A percentile compares a stretch with the other conserved stretches of the same genome.
Conservation (phyloP, 148 eudicot genomes). For the Persicaria maculosa region DNA sequence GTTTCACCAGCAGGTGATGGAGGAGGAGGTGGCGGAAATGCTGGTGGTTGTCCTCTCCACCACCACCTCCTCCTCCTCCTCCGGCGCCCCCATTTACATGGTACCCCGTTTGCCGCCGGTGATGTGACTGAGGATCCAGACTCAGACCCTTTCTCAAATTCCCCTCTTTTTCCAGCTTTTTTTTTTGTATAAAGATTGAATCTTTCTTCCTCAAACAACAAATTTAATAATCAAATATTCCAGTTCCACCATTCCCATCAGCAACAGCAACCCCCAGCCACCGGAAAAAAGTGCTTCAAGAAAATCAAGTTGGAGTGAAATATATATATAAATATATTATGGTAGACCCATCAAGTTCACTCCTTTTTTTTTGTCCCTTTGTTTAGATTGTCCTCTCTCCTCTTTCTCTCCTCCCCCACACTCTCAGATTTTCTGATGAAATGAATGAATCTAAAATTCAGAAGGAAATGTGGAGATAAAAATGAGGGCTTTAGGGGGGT, state of each 20-base stretch:
- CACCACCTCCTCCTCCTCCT: slow-evolving; percentile 9
- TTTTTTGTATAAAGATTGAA: not conserved
- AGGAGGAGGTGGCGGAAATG: slow-evolving; percentile 13
- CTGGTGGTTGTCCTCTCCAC: slow-evolving; percentile 13
- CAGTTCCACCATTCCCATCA: not conserved
- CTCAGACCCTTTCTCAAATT: slow-evolving; percentile 34
- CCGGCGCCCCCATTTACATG: slow-evolving; percentile 24
- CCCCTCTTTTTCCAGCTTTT: slow-evolving; percentile 52
- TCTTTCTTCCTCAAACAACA: too few species aligned
- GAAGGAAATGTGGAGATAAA: not conserved
- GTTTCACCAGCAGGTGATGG: slow-evolving; percentile 3
- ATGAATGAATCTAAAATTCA: not conserved
- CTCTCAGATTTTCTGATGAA: not conserved
- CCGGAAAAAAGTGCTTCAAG: too few species aligned
- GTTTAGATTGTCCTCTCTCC: too few species aligned
- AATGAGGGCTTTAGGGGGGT: too few species aligned
- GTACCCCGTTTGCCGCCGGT: slow-evolving; percentile 10
- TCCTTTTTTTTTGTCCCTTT: too few species aligned
- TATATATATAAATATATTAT: too few species aligned
- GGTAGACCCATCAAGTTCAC: not conserved
- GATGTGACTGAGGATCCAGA: slow-evolving; percentile 55
- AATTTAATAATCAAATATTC: too few species aligned
- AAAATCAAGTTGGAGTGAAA: too few species aligned
- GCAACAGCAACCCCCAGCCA: not conserved
- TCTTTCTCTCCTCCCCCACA: not conserved